A percentile compares a stretch with the other conserved stretches of the same genome.
phyloP scores from a whole-genome alignment of 306 rosid species.

The Amphicarpaea edgeworthii region DNA sequence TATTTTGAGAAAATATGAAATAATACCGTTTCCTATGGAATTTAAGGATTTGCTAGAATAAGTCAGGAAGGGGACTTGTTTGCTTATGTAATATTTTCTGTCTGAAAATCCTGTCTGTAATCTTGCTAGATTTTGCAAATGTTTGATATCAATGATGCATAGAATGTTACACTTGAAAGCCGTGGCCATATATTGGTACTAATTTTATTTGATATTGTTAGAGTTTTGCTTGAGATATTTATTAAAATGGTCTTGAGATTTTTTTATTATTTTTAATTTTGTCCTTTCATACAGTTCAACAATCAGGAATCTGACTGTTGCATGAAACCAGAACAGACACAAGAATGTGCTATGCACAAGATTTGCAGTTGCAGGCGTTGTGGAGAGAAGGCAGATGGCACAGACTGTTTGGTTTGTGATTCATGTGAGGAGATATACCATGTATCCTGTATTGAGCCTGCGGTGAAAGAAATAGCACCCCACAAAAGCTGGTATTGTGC shows the following conservation, averaged over 20 bases:
- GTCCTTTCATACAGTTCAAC: slow-evolving; percentile 56
- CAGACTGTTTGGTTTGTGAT: slow-evolving; percentile 85
- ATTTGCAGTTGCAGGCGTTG: slow-evolving; percentile 73
- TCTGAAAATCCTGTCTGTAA: slow-evolving; percentile 7
- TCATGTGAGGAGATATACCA: slow-evolving; percentile 94
- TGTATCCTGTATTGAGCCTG: slow-evolving; percentile 83
- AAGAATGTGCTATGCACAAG: slow-evolving; percentile 51
- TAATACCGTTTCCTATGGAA: slow-evolving; percentile 25
- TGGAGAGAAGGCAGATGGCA: slow-evolving; percentile 75
- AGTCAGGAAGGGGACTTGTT: background rate
- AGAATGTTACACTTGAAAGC: slow-evolving; percentile 32
- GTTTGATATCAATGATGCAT: slow-evolving; percentile 18
- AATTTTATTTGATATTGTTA: slow-evolving; percentile 39
- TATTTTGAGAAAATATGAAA: background rate
- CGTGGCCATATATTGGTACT: slow-evolving; percentile 19
- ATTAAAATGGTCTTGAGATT: slow-evolving; percentile 30
- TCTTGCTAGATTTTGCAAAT: slow-evolving; percentile 22
- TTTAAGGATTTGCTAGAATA: slow-evolving; percentile 33
- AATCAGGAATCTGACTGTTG: slow-evolving; percentile 57
- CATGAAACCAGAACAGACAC: slow-evolving; percentile 65
- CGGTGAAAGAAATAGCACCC: slow-evolving; percentile 73
- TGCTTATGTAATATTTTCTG: background rate
- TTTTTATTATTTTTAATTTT: slow-evolving; percentile 46
- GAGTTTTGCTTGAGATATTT: slow-evolving; percentile 31
- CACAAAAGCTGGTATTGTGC: slow-evolving; percentile 88